Base-by-base conservation (phyloP, 2,329 filamentous ascomycete genomes). In the Conoideocrella luteorostrata region DNA sequence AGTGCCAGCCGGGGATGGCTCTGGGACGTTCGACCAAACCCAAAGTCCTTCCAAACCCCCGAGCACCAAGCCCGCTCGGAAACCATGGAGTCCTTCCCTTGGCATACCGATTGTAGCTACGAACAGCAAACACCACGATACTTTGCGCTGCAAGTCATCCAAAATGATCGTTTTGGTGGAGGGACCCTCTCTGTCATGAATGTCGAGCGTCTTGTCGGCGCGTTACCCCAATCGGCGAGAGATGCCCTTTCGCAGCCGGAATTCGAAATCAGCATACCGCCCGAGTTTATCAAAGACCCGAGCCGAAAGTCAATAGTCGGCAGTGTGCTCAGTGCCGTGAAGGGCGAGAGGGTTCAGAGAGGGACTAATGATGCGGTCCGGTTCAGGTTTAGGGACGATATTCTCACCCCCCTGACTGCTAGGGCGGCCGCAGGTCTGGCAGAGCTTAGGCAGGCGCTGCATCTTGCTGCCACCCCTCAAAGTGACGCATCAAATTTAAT, bases 61-160 rank as follows among this genome's bases (percentile, higher is more conserved):
- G 49, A 52, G 15, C 56, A 63, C 21, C 63, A 60, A 15, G 67
- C 66, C 0, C 55, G 65, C 1, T 67, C 63, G 1, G 67, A 70
- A 46, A 70, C 67, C 1, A 68, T 66, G 63, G 47, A 60, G 0
- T 52, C 64, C 1, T 70, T 70, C 22, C 61, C 67, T 0, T 70
- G 67, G 67, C 67, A 70, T 37, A 70, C 64, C 0, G 67, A 70
- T 38, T 69, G 67, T 50, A 67, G 64, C 48, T 70, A 70, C 37
- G 67, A 70, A 38, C 41, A 57, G 1, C 47, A 49, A 0, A 55
- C 63, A 1, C 66, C 67, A 2, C 44, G 61, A 3, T 69, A 59
- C 37, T 69, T 70, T 37, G 67, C 65, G 0, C 57, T 70, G 0
- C 67, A 70, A 13, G 64, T 69, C 0, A 57, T 70, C 0, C 64